Evolutionary conservation across 2,329 filamentous ascomycete species (phyloP).

Genomic region (Diaporthe velutina): DNA sequence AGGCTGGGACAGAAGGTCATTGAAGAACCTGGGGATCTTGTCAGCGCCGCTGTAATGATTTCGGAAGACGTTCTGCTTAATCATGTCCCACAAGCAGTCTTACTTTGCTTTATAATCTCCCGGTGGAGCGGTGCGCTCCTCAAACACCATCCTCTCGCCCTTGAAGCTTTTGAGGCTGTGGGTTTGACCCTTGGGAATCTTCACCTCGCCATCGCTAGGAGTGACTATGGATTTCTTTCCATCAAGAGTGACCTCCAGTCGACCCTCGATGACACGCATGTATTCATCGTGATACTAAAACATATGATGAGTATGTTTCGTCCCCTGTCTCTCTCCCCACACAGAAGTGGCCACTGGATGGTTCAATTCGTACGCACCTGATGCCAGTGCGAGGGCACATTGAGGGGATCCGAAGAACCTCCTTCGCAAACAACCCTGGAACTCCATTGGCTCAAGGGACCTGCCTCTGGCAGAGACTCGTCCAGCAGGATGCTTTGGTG

Average conservation of each 20-base stretch:
- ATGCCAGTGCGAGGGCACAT: slow-evolving; percentile 1
- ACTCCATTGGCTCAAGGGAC: not conserved
- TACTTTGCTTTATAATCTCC: slow-evolving; percentile 28
- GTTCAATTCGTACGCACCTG: not conserved
- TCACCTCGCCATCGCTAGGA: not conserved
- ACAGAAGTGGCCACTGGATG: not conserved
- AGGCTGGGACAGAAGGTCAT: not conserved
- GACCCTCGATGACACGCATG: not conserved
- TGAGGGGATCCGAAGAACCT: not conserved
- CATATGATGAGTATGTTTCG: not conserved
- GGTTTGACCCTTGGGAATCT: not conserved
- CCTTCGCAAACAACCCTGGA: not conserved
- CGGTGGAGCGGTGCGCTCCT: slow-evolving; percentile 21
- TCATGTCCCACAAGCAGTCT: not conserved
- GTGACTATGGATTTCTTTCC: not conserved
- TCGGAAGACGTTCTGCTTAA: not conserved
- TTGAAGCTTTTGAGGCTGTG: slow-evolving; percentile 12
- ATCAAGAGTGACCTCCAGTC: not conserved
- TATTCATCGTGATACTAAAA: not conserved
- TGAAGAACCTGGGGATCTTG: slow-evolving; percentile 23
- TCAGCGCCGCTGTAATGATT: not conserved
- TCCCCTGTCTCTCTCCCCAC: not conserved
- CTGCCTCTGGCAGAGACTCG: not conserved
- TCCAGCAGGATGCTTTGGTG: not conserved
- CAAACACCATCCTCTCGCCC: slow-evolving; percentile 9